A percentile compares a stretch with the other conserved stretches of the same genome.
These are phyloP conservation scores for Lipomyces mesembrius DNA, from an alignment of 805 yeast species.

Conservation along the genomic window DNA sequence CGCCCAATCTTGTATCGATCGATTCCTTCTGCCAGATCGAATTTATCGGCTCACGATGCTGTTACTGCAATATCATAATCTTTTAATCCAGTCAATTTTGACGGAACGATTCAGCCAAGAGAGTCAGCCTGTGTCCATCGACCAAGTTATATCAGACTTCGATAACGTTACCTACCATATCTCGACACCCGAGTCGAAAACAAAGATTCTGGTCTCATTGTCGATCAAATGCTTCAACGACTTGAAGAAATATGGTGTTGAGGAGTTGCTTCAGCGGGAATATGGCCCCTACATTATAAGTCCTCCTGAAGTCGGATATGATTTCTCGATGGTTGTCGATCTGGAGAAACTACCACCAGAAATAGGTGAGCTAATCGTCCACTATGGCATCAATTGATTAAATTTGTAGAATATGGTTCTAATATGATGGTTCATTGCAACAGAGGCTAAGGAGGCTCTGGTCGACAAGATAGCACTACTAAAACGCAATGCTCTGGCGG, in stretches of 20 bases:
- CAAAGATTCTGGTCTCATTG: constrained; percentile 67
- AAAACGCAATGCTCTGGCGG: constrained; percentile 86
- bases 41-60: constrained; percentile 56
- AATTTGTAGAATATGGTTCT: neutral
- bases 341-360: constrained; percentile 50
- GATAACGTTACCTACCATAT: constrained; percentile 94
- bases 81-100: constrained; percentile 79
- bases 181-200: constrained; percentile 80
- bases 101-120: constrained; percentile 64
- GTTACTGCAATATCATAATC: constrained; percentile 81
- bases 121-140: constrained; percentile 53
- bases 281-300: constrained; percentile 53
- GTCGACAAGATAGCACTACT: constrained; percentile 71
- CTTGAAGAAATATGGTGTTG: constrained; percentile 63
- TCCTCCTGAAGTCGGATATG: constrained; percentile 75
- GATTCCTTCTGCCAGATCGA: neutral
- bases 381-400: neutral
- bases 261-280: constrained; percentile 52
- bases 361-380: constrained; percentile 26
- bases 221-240: constrained; percentile 79
- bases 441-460: constrained; percentile 57
- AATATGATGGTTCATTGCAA: neutral
- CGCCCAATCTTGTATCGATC: neutral
- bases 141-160: constrained; percentile 90
- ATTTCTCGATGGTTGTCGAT: constrained; percentile 76